Base-by-base conservation (phyloP, 2,329 filamentous ascomycete species). In the Hypomyces perniciosus region DNA sequence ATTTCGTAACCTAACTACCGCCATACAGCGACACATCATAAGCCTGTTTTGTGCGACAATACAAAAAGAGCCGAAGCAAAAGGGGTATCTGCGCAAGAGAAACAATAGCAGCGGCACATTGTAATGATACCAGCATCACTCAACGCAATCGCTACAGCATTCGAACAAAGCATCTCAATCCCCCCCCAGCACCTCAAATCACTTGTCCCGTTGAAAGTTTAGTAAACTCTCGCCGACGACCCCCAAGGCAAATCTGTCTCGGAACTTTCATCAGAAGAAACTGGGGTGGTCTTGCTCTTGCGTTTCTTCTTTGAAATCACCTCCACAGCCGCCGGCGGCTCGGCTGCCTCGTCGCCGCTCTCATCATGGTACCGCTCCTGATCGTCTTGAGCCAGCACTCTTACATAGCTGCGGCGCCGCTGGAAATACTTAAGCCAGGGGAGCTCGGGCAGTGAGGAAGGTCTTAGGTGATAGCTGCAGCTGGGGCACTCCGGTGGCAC, bases 401-500 rank as follows among this genome's bases (percentile, higher is more conserved):
- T 35, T 5, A 58, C 49, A 40, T 59, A 60, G 30, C 50, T 54
- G 9, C 40, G 44, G n/a, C 56, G 54, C 40, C 56, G 54, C 8
- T 54, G 54, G 41, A 63, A 49, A 26, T 55, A 57, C 42, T 58
- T 53, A 8, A 64, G 46, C 68, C 68, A 69, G 37, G 70, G 68
- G 8, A 71, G 54, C 31, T 65, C 53, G 12, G 69, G 68, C n/a
- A 68, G 50, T n/a, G 61, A 55, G 4, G 61, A 54, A 4, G 70
- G 69, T 6, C 70, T 67, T 10, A 74, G 61, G 5, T 63, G 62
- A 49, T 59, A 61, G 45, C 65, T 64, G 60, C 71, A 74, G 55
- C 72, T 64, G 4, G 71, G 70, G 51, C 71, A 74, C 50, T 72
- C 63, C 30, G 66, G 59, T 4, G 68, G 67, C 2, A 73, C 63